Evolutionary conservation across 169 alveolate genomes (phyloP).

Genomic region (Neospora caninum): DNA sequence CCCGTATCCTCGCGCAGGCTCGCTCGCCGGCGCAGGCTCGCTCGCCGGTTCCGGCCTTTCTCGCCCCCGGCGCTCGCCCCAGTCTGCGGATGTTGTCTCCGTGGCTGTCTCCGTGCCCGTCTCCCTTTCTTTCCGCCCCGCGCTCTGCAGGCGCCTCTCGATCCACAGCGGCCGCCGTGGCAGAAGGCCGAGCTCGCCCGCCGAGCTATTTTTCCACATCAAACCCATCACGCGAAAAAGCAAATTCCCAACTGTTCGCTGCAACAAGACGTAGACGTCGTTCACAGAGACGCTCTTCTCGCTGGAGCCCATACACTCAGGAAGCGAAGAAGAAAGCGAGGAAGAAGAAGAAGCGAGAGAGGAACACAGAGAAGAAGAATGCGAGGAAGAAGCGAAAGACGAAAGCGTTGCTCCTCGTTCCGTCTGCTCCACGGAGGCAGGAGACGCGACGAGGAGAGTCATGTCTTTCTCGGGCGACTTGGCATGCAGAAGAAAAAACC

Average conservation of each 20-base stretch:
- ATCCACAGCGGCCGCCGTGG: background rate
- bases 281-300: background rate
- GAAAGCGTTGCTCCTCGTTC: too few relatives aligned
- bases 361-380: background rate
- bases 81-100: too few relatives aligned
- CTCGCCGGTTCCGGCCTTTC: background rate
- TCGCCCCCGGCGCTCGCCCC: too few relatives aligned
- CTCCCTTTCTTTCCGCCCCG: background rate
- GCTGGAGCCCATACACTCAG: background rate
- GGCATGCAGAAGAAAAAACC: background rate
- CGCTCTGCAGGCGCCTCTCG: too few relatives aligned
- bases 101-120: background rate
- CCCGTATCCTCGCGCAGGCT: background rate
- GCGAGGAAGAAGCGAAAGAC: background rate
- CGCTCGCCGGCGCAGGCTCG: background rate
- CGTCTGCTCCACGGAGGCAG: background rate
- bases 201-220: background rate
- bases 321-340: background rate
- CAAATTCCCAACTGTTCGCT: background rate
- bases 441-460: background rate
- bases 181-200: background rate
- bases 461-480: constrained; percentile 8
- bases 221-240: background rate
- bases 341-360: background rate
- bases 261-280: background rate